Evolutionary conservation across 1,284 basidiomycete species (phyloP), one percentile per base, ranked within the genome.

Genomic region (Phlebopus sp.): DNA sequence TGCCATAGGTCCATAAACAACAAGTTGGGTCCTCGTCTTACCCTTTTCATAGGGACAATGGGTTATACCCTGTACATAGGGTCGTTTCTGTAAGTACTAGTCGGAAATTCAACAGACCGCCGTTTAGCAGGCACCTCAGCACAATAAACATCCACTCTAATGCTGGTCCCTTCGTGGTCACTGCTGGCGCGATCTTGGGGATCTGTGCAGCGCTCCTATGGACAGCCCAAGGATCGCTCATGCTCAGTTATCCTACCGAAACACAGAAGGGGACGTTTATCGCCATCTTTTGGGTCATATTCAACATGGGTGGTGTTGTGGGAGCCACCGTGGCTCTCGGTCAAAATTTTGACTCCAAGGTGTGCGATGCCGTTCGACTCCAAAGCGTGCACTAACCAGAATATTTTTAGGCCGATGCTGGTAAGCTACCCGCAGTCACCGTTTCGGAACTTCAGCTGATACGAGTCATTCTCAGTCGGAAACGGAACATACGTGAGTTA

Each of bases 151-250:
- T 88, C 42, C 84, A 87, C 56, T 69, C 74, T 7, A 62, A 72
- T 41, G 77, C 79, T 9, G 74, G 75, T 39, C 71, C 70, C 21
- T 91, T 90, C 57, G 84, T 88, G 45, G 84, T 93, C 55, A 79
- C 75, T 25, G 77, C 89, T 0, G 92, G 91, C 29, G 88, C 88
- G 25, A 70, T 93, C 49, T 82, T 94, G 14, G 92, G 92, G 38
- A 59, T 92, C 44, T 92, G 88, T 59, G 92, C 92, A 11, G 88
- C 86, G 39, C 64, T 93, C 21, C 72, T 94, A n/a, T 92, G 90
- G 90, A 84, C 87, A 0, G 86, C 87, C 1, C 91, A 93, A 60
- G 90, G 90, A 15, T 82, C 82, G 5, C 71, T 92, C 52, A 92
- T 92, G 84, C 72, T 94, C 59, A 77, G 86, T 1, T 94, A 92